phyloP scores from a whole-genome alignment of 2,329 filamentous ascomycete genomes.

The Apiospora hydei region DNA sequence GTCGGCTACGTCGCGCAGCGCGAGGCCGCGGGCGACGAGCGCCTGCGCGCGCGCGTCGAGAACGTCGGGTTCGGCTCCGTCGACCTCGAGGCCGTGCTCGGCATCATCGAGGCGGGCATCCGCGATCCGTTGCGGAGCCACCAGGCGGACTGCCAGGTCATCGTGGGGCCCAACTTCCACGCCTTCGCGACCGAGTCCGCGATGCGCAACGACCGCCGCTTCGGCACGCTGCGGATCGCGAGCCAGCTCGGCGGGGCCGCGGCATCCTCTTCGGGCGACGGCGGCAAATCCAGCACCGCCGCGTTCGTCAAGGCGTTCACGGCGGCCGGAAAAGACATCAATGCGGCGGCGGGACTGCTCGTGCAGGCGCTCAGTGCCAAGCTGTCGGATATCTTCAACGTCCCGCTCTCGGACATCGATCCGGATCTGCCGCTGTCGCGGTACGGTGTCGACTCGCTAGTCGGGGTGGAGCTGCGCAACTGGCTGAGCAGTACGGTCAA shows the following conservation, averaged over 20 bases:
- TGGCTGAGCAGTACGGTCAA: conserved; percentile 27
- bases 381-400: conserved; percentile 31
- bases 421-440: conserved; percentile 22
- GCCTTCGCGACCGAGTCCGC: conserved; percentile 20
- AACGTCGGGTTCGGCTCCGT: not conserved
- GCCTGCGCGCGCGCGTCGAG: conserved; percentile 10
- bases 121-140: not conserved
- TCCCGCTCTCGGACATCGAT: conserved; percentile 29
- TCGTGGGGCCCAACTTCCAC: not conserved
- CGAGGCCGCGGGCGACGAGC: not conserved
- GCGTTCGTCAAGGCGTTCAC: no score
- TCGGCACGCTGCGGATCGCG: conserved; percentile 12
- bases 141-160: not conserved
- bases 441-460: conserved; percentile 34
- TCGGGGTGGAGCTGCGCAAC: conserved; percentile 35
- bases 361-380: conserved; percentile 15
- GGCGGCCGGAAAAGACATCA: not conserved
- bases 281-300: not conserved
- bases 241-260: no score
- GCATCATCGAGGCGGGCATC: conserved; percentile 24
- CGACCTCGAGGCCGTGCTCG: conserved; percentile 23
- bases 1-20: conserved; percentile 23
- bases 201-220: conserved; percentile 27
- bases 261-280: not conserved
- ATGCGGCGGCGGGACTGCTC: not conserved